Evolutionary conservation across 257 asterid species (phyloP).

Genomic region (Hygrophila difformis): DNA sequence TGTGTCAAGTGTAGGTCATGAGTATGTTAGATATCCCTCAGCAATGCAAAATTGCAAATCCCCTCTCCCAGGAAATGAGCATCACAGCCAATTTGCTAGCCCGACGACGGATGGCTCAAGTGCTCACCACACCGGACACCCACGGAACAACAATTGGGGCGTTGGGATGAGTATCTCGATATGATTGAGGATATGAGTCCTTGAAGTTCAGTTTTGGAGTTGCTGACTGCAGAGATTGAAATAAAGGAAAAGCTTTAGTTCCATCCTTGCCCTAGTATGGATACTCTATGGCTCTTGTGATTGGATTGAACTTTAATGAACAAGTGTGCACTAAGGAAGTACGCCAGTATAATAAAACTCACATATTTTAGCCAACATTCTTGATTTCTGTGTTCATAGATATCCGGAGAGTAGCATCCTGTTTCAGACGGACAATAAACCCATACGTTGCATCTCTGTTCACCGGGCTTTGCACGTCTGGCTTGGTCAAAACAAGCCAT

Average conservation of each 20-base stretch:
- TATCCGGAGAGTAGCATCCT: conserved; percentile 94
- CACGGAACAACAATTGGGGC: conserved; percentile 80
- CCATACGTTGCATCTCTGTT: conserved; percentile 75
- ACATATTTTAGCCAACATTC: conserved; percentile 98
- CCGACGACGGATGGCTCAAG: conserved; percentile 17
- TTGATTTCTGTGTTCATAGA: conserved; percentile 65
- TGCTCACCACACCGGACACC: conserved; percentile 66
- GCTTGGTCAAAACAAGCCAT: conserved; percentile 87
- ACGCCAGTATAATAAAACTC: conserved; percentile 19
- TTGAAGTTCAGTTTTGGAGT: conserved; percentile 59
- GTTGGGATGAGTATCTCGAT: conserved; percentile 60
- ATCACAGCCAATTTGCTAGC: too few relatives aligned
- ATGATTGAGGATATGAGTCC: conserved; percentile 64
- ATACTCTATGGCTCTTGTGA: too few relatives aligned
- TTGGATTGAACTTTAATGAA: too few relatives aligned
- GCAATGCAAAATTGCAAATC: too few relatives aligned
- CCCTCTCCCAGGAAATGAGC: too few relatives aligned
- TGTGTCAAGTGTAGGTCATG: conserved; percentile 30
- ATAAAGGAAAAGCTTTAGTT: conserved; percentile 7
- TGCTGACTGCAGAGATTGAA: conserved; percentile 50
- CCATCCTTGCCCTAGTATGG: too few relatives aligned
- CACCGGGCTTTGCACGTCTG: conserved; percentile 48
- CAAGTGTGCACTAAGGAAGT: too few relatives aligned
- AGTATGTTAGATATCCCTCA: conserved; percentile 20
- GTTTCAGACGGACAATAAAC: conserved; percentile 80